Evolutionary conservation across 2,329 filamentous ascomycete species (phyloP), one percentile per base, ranked within the genome.

Genomic region (Xylaria multiplex): DNA sequence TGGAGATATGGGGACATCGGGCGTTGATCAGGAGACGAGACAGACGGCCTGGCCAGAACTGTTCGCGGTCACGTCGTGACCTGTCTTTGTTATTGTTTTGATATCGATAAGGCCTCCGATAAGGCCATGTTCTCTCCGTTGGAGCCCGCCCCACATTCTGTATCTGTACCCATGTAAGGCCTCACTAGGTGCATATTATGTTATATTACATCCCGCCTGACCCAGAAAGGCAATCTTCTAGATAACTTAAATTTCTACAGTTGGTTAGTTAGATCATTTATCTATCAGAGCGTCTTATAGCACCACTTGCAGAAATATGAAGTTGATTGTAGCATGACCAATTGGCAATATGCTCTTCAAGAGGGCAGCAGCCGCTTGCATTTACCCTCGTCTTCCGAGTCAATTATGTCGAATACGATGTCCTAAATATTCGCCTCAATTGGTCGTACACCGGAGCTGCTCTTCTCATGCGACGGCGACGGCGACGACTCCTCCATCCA

Each of bases 291-390:
- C 14, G 14, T 13, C 48, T 30, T 30, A 16, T 22, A 24, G 40
- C 59, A 57, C 22, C 48, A 27, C 27, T 3, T 27, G 27, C 27
- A 27, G 27, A 37, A 49, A 6, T 58, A 67, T 57, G 63, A 50
- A 48, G 45, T 37, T 40, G 53, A 42, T 57, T 27, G 16, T 53
- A 59, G 64, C 14, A 70, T 67, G 59, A 70, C 52, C 54, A 32
- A 62, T 69, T 65, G 64, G 70, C 69, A 71, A 62, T 56, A 75
- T 76, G 74, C 71, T 76, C 66, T 64, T 61, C 59, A 66, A 43
- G 69, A 72, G 69, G 37, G 65, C 63, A 52, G 57, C 67, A 46
- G 67, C 67, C 53, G 61, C 59, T 62, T 54, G 42, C 55, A 60
- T 61, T 58, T 50, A 35, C 62, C 63, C 67, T 62, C 67, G 54